Conservation (phyloP, 2,329 filamentous ascomycete species). For the Fusarium newnesense region DNA sequence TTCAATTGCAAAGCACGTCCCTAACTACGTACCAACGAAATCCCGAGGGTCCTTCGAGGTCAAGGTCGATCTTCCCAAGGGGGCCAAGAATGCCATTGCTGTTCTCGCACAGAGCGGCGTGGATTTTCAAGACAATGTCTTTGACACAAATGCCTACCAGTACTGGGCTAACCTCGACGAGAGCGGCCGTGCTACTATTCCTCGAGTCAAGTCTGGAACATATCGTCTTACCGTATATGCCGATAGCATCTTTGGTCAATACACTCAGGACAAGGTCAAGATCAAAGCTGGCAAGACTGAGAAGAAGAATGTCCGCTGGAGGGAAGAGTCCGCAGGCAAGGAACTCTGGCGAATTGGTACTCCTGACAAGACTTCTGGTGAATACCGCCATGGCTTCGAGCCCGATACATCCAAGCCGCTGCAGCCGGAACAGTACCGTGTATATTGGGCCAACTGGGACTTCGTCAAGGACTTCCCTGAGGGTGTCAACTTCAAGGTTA, state of each 20-base stretch:
- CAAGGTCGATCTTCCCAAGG: constrained; percentile 61
- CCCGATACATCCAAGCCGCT: constrained; percentile 59
- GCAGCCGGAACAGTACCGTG: constrained; percentile 66
- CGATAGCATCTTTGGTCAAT: constrained; percentile 70
- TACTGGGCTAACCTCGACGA: constrained; percentile 67
- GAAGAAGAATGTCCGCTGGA: constrained; percentile 58
- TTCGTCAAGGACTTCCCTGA: constrained; percentile 68
- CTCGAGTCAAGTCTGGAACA: constrained; percentile 65
- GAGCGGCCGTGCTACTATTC: constrained; percentile 61
- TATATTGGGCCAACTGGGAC: constrained; percentile 71
- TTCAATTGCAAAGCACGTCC: constrained; percentile 67
- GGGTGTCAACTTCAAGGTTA: constrained; percentile 67
- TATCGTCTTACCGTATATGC: constrained; percentile 73
- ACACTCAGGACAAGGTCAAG: constrained; percentile 60
- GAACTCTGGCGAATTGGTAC: constrained; percentile 72
- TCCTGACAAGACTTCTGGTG: constrained; percentile 69
- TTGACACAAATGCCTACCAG: constrained; percentile 65
- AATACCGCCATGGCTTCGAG: constrained; percentile 68
- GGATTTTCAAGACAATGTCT: constrained; percentile 56
- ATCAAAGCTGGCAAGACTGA: constrained; percentile 52
- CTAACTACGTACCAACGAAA: constrained; percentile 66
- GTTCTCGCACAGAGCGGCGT: constrained; percentile 56
- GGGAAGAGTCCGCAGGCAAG: constrained; percentile 63
- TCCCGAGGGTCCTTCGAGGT: constrained; percentile 62
- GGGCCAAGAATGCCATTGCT: constrained; percentile 63